Conservation (phyloP, 2,329 filamentous ascomycete species). For the Penicillium rolfsii region DNA sequence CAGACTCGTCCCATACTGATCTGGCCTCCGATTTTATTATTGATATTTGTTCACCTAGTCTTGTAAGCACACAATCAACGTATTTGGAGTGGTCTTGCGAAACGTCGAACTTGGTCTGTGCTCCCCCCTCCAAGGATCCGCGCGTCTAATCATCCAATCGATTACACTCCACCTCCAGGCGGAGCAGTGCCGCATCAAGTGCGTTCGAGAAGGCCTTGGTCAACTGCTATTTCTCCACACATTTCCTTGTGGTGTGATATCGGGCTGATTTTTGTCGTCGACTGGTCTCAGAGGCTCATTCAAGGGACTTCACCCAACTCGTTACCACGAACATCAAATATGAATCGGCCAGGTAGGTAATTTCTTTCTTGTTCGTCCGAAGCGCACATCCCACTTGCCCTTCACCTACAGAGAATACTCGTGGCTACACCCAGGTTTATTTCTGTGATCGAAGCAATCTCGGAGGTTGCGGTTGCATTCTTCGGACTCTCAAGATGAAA, state of each 20-base stretch:
- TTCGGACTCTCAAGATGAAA: conserved; percentile 2
- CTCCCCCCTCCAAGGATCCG: conserved; percentile 18
- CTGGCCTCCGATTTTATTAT: background rate
- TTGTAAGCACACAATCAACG: no score
- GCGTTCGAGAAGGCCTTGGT: conserved; percentile 25
- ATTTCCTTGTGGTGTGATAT: conserved; percentile 11
- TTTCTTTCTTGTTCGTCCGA: conserved; percentile 32
- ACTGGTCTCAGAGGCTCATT: conserved; percentile 21
- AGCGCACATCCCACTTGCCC: conserved; percentile 12
- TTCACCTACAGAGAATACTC: conserved; percentile 10
- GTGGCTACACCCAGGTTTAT: conserved; percentile 1
- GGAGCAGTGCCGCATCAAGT: conserved; percentile 32
- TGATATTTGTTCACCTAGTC: background rate
- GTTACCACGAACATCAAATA: conserved; percentile 30
- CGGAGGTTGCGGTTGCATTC: background rate
- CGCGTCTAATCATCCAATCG: conserved; percentile 32
- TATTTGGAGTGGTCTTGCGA: background rate
- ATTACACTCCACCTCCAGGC: conserved; percentile 36
- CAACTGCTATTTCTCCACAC: conserved; percentile 25
- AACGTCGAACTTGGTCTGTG: conserved; percentile 12
- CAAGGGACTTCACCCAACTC: conserved; percentile 10
- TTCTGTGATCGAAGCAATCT: conserved; percentile 17
- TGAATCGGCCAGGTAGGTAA: conserved; percentile 56
- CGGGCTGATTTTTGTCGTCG: conserved; percentile 17
- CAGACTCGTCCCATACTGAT: background rate